Conservation (phyloP, 1,284 basidiomycete species). For the Farysia itapuensis region DNA sequence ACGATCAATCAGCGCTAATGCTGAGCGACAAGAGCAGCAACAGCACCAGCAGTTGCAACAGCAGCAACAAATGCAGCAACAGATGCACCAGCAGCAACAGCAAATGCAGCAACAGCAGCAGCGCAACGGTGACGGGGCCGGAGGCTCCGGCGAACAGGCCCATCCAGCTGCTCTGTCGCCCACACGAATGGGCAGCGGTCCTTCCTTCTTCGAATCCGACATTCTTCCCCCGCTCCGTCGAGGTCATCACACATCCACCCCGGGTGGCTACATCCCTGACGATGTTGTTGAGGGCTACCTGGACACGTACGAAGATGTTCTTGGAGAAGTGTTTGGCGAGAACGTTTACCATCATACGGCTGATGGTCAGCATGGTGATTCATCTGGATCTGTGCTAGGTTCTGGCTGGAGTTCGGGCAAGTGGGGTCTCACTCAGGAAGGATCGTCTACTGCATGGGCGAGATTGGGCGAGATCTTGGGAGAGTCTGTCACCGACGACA, state of each 20-base stretch:
- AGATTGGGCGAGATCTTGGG: conserved; percentile 51
- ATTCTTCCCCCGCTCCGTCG: conserved; percentile 63
- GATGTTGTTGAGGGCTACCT: conserved; percentile 64
- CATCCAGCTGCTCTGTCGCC: conserved; percentile 22
- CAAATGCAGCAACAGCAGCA: conserved; percentile 5
- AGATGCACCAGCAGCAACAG: conserved; percentile 5
- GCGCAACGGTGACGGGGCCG: conserved; percentile 2
- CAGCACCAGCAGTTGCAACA: conserved; percentile 6
- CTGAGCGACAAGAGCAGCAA: conserved; percentile 9
- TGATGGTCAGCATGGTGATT: conserved; percentile 2
- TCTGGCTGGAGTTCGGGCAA: conserved; percentile 43
- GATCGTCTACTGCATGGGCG: conserved; percentile 49
- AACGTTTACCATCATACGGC: conserved; percentile 24
- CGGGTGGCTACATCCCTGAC: conserved; percentile 63
- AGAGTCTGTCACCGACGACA: conserved; percentile 10
- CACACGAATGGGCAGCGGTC: conserved; percentile 10
- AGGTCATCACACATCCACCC: conserved; percentile 55
- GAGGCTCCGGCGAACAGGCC: conserved; percentile 1
- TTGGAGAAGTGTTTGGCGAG: conserved; percentile 63
- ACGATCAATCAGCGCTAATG: conserved; percentile 40
- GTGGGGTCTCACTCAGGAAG: conserved; percentile 48
- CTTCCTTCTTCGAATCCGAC: conserved; percentile 61
- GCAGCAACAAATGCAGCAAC: conserved; percentile 7
- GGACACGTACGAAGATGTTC: conserved; percentile 65
- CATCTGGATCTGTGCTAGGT: not conserved